A percentile compares a stretch with the other conserved stretches of the same genome.
Evolutionary conservation across 2,329 filamentous ascomycete genomes (phyloP).

Genomic region (Phaeosphaeriaceae sp.): DNA sequence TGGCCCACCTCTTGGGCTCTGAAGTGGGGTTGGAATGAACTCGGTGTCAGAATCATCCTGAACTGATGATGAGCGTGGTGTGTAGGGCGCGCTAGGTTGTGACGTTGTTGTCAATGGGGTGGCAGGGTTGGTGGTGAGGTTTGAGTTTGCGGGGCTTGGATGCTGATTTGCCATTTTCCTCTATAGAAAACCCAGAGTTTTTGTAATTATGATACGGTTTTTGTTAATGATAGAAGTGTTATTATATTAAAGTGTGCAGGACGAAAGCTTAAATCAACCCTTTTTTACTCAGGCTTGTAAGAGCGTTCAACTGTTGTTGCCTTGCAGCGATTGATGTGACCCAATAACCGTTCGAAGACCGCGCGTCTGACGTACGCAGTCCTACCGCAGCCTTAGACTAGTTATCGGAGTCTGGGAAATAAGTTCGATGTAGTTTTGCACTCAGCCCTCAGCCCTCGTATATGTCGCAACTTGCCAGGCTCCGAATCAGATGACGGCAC

Average conservation of each 20-base stretch:
- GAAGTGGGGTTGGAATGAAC: slow-evolving; percentile 37
- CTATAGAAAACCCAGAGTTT: background rate
- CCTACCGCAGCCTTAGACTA: background rate
- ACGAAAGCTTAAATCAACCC: slow-evolving; percentile 9
- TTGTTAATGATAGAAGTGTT: no score
- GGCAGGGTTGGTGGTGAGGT: slow-evolving; percentile 13
- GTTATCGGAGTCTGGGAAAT: background rate
- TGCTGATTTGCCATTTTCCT: slow-evolving; percentile 31
- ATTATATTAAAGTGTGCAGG: background rate
- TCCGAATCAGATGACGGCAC: background rate
- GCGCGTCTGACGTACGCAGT: slow-evolving; percentile 8
- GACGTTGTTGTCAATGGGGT: slow-evolving; percentile 25
- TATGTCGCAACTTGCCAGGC: background rate
- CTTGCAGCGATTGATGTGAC: slow-evolving; percentile 6
- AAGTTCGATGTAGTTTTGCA: background rate
- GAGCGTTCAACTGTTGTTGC: slow-evolving; percentile 14
- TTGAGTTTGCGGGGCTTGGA: slow-evolving; percentile 14
- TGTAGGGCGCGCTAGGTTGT: slow-evolving; percentile 26
- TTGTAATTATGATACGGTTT: background rate
- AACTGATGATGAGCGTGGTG: slow-evolving; percentile 36
- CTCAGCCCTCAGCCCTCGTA: slow-evolving; percentile 3
- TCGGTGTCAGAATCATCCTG: slow-evolving; percentile 43
- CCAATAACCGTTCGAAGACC: slow-evolving; percentile 14
- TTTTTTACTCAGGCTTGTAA: background rate
- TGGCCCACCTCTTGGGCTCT: slow-evolving; percentile 37